A percentile compares a stretch with the other conserved stretches of the same genome.
Conservation (phyloP, 306 rosid genomes). For the Vachellia pachyceras region DNA sequence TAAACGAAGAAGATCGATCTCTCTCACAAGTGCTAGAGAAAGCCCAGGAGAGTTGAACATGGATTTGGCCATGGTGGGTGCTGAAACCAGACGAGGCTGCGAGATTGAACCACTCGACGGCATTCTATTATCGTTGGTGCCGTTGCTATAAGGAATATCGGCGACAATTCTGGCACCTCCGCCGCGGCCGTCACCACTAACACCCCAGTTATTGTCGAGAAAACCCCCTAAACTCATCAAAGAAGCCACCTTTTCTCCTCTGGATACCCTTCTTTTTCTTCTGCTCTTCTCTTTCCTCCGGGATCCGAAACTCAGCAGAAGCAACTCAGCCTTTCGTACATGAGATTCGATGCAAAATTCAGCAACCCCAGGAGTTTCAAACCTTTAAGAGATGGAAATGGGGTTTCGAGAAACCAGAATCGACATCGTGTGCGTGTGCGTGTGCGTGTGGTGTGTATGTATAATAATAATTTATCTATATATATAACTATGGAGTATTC, state of each 20-base stretch:
- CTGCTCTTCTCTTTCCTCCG: background rate
- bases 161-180: slow-evolving; percentile 56
- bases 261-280: background rate
- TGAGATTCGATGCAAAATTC: slow-evolving; percentile 19
- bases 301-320: background rate
- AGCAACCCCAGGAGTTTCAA: slow-evolving; percentile 22
- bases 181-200: slow-evolving; percentile 48
- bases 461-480: background rate
- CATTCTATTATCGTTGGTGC: slow-evolving; percentile 55
- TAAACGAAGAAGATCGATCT: slow-evolving; percentile 12
- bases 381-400: background rate
- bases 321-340: background rate
- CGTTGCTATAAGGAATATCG: slow-evolving; percentile 61
- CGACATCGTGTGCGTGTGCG: background rate
- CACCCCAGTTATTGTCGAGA: slow-evolving; percentile 67
- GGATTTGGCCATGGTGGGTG: slow-evolving; percentile 77
- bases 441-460: background rate
- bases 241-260: slow-evolving; percentile 38
- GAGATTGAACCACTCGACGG: slow-evolving; percentile 63
- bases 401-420: slow-evolving; percentile 13
- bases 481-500: background rate
- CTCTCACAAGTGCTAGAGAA: slow-evolving; percentile 89
- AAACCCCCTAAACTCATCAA: slow-evolving; percentile 98
- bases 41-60: slow-evolving; percentile 94
- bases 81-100: slow-evolving; percentile 70